Evolutionary conservation across 768 basidiomycete genomes (phyloP).

Genomic region (Roridomyces roridus): DNA sequence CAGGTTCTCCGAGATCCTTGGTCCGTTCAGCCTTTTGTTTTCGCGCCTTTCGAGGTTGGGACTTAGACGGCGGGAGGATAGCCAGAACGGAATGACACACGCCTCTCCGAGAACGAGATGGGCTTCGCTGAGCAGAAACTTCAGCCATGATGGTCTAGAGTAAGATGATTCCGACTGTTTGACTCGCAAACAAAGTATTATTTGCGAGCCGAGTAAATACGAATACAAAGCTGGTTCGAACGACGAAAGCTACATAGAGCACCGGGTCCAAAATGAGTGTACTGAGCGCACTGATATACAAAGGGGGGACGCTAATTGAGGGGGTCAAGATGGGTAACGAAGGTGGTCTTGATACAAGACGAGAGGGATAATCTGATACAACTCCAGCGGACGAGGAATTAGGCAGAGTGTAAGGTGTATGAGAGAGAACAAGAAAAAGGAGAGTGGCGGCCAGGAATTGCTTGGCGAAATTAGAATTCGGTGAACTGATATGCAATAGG

Average conservation of each 20-base stretch:
- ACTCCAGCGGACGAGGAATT: slow-evolving; percentile 19
- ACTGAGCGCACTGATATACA: slow-evolving; percentile 21
- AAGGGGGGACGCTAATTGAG: slow-evolving; percentile 2
- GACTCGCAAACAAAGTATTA: not conserved
- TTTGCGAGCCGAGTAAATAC: slow-evolving; percentile 10
- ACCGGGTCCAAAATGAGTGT: slow-evolving; percentile 11
- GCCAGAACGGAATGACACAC: slow-evolving; percentile 33
- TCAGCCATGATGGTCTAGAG: slow-evolving; percentile 25
- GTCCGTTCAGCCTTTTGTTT: slow-evolving; percentile 73
- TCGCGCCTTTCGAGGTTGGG: slow-evolving; percentile 55
- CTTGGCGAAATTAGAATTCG: slow-evolving; percentile 61
- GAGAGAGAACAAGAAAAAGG: slow-evolving; percentile 13
- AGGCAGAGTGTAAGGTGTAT: slow-evolving; percentile 16
- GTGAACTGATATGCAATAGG: slow-evolving; percentile 74
- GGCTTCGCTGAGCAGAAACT: slow-evolving; percentile 76
- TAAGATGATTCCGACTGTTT: not conserved
- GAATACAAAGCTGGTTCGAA: slow-evolving; percentile 22
- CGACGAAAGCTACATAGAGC: slow-evolving; percentile 26
- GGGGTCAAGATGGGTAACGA: slow-evolving; percentile 20
- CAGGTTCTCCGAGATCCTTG: slow-evolving; percentile 78
- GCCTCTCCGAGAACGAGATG: slow-evolving; percentile 70
- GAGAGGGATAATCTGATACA: slow-evolving; percentile 19
- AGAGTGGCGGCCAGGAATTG: slow-evolving; percentile 29
- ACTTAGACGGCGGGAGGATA: not conserved
- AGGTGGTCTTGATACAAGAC: slow-evolving; percentile 21